Evolutionary conservation across 768 basidiomycete species (phyloP).

Genomic region (Suillus subaureus): DNA sequence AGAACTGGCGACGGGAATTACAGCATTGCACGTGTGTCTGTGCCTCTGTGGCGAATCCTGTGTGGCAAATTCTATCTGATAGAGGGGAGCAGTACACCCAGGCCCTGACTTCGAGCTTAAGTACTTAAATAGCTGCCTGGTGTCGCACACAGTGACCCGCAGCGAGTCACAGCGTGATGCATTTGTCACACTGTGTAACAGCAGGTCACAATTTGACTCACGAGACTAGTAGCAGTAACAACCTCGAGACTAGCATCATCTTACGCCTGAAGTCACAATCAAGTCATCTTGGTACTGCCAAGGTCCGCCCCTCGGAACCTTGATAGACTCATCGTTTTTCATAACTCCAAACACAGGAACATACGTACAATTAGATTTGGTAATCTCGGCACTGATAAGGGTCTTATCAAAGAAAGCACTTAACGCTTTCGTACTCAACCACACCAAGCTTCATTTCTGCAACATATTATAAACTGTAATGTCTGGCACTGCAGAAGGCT

Average conservation of each 20-base stretch:
- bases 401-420: not conserved
- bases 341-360: not conserved
- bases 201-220: not conserved
- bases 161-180: not conserved
- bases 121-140: not conserved
- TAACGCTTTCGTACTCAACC: not conserved
- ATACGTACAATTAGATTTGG: not conserved
- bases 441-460: not conserved
- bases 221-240: no score
- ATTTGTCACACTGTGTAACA: not conserved
- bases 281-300: not conserved
- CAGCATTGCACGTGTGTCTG: not conserved
- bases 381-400: not conserved
- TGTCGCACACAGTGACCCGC: not conserved
- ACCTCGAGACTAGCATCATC: no score
- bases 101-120: not conserved
- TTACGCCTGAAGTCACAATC: no score
- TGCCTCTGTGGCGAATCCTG: not conserved
- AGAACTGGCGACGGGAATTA: constrained; percentile 1
- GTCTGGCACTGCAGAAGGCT: not conserved
- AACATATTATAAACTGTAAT: not conserved
- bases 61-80: constrained; percentile 2
- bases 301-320: not conserved
- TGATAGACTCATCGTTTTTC: not conserved
- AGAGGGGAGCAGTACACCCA: not conserved